A percentile compares a stretch with the other conserved stretches of the same genome.
Evolutionary conservation across 2,329 filamentous ascomycete species (phyloP).

Genomic region (Aurifilum marmelostoma): DNA sequence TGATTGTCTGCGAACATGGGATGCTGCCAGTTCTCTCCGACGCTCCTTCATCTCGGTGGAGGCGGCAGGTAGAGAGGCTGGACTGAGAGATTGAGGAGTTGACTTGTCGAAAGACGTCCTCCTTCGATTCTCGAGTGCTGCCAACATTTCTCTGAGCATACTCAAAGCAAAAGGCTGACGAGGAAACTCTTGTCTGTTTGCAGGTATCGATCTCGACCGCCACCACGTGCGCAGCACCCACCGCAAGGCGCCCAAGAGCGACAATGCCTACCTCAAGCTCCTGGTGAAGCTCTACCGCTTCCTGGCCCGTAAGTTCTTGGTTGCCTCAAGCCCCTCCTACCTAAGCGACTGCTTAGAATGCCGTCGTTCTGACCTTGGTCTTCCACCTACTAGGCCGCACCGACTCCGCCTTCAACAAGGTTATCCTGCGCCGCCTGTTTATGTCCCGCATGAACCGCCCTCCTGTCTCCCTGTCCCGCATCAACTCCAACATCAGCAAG

Average conservation of each 20-base stretch:
- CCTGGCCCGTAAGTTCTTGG: slow-evolving; percentile 76
- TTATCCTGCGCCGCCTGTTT: slow-evolving; percentile 94
- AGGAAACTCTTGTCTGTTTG: slow-evolving; percentile 47
- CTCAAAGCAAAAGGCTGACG: slow-evolving; percentile 65
- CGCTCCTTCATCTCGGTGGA: slow-evolving; percentile 12
- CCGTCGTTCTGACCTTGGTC: neutral
- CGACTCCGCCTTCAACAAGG: slow-evolving; percentile 98
- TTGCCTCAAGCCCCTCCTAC: neutral
- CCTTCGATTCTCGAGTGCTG: slow-evolving; percentile 30
- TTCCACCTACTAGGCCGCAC: slow-evolving; percentile 71
- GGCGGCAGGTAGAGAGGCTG: slow-evolving; percentile 13
- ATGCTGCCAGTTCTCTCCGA: slow-evolving; percentile 25
- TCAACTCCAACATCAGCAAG: slow-evolving; percentile 69
- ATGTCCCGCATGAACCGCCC: slow-evolving; percentile 99
- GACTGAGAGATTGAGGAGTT: slow-evolving; percentile 20
- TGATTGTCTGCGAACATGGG: slow-evolving; percentile 29
- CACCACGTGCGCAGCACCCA: slow-evolving; percentile 74
- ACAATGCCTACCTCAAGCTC: slow-evolving; percentile 97
- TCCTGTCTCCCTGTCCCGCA: slow-evolving; percentile 91
- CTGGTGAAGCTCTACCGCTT: slow-evolving; percentile 99
- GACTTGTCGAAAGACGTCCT: slow-evolving; percentile 28
- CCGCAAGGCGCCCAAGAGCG: slow-evolving; percentile 91
- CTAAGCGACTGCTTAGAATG: neutral
- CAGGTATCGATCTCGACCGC: slow-evolving; percentile 73
- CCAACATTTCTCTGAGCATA: slow-evolving; percentile 60